Evolutionary conservation across 768 basidiomycete genomes (phyloP), one percentile per base, ranked within the genome.

Genomic region (Udeniomyces megalosporus): DNA sequence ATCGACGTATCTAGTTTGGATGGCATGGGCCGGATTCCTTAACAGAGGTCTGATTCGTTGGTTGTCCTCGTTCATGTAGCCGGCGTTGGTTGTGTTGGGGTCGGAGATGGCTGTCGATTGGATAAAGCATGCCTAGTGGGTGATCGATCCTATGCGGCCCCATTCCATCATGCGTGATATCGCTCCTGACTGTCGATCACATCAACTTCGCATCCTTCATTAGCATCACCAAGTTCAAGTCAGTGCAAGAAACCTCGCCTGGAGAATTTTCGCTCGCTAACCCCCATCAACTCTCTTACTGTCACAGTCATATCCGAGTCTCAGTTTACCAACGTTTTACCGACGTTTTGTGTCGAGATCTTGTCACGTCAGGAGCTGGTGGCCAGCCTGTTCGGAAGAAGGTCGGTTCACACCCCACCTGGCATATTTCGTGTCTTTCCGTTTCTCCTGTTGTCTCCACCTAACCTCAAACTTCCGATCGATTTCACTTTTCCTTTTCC

Each of bases 31-130:
- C n/a, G n/a, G n/a, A n/a, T n/a, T n/a, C n/a, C n/a, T n/a, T n/a
- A n/a, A n/a, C n/a, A n/a, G n/a, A n/a, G n/a, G n/a, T 44, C 38
- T 52, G 50, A 15, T 52, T 52, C n/a, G n/a, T n/a, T 45, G 44
- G 12, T 45, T 45, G 44, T 45, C 15, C 50, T 52, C 50, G 11
- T 52, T 52, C 50, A 15, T 14, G 14, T 14, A 12, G 91, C 95
- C 95, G 24, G 90, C 93, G 1, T 67, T 96, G 54, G 86, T 87
- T 2, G 95, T 99, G 3, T 78, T 97, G 73, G 70, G 83, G 4
- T 93, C 90, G 2, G 95, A 99, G 73, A 86, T 88, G 80, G 73
- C 86, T 14, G 95, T 99, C 12, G 95, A 99, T 72, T 99, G 93
- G 93, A 78, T 97, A 55, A 99, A 99, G 72, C 95, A 99, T 70